Percentiles rank a stretch among this genome's conserved stretches.
phyloP scores from a whole-genome alignment of 768 basidiomycete genomes.

The Panaeolus papilionaceus region DNA sequence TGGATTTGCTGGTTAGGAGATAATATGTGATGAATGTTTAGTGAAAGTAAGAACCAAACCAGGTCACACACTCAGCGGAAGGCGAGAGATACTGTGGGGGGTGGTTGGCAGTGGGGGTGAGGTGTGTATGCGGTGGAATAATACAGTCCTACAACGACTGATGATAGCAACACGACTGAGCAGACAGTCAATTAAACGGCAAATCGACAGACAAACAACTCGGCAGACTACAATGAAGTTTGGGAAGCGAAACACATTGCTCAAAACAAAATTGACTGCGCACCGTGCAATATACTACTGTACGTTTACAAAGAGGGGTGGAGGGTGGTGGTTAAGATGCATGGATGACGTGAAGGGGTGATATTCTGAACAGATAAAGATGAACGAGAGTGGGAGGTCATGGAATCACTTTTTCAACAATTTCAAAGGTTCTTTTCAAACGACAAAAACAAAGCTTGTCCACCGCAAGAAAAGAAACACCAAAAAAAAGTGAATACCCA shows the following conservation, averaged over 20 bases:
- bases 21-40: conserved; percentile 10
- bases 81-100: not conserved
- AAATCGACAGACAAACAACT: conserved; percentile 24
- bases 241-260: conserved; percentile 21
- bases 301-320: conserved; percentile 57
- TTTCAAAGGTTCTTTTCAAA: not conserved
- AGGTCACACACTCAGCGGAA: conserved; percentile 9
- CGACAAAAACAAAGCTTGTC: conserved; percentile 11
- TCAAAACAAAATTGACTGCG: conserved; percentile 34
- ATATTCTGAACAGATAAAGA: conserved; percentile 1
- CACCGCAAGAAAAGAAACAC: not conserved
- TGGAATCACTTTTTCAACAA: conserved; percentile 13
- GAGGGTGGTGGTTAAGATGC: conserved; percentile 22
- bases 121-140: conserved; percentile 1
- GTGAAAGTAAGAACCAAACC: conserved; percentile 13
- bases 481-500: conserved; percentile 2
- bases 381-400: conserved; percentile 13
- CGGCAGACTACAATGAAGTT: conserved; percentile 19
- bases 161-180: conserved; percentile 20
- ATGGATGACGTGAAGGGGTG: conserved; percentile 18
- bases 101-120: not conserved
- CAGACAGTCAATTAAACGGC: conserved; percentile 26
- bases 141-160: conserved; percentile 28
- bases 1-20: not conserved
- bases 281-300: conserved; percentile 46